Base-by-base conservation (phyloP, 2,329 filamentous ascomycete species). In the Aspergillus chevalieri region DNA sequence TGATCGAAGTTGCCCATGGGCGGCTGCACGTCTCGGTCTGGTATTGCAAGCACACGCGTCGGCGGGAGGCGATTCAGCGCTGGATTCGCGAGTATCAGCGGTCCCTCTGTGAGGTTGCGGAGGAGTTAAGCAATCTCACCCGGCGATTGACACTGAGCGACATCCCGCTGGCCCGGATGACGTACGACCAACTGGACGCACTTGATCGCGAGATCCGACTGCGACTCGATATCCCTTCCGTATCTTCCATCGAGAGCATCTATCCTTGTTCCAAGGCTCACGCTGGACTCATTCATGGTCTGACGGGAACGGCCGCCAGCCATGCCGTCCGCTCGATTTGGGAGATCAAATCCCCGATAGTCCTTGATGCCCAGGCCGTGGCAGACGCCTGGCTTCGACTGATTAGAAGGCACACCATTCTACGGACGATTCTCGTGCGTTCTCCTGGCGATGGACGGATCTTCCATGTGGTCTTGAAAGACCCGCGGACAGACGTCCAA, bases 221-320 rank as follows among this genome's bases (percentile, higher is more conserved):
- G 2, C 26, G 38, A 15, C n/a, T 14, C 12, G 12, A 10, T 7
- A 44, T 45, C 24, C 17, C 17, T 17, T 34, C 46, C 22, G 15
- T 41, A 22, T 33, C 30, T 5, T 15, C 15, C 9, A 55, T 71
- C 3, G 63, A 69, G 45, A 67, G 72, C 46, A 57, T 61, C 4
- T 70, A 70, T 46, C 68, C 68, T 1, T 65, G 60, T 9, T 72
- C 66, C 9, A 58, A 68, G 3, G 57, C 17, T 17, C 17, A 17
- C 17, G 17, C 17, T 17, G 17, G 17, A 17, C 17, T 17, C 17
- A 17, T 17, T 17, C 17, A 17, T 17, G 17, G 17, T 17, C 17
- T 17, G 1, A 17, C 17, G 17, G 17, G 17, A 17, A 17, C 17
- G 17, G 17, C 17, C 17, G 17, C 17, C 17, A 17, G 17, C 17